phyloP scores from a whole-genome alignment of 495 filamentous ascomycete genomes.

The Penicillium turbatum region DNA sequence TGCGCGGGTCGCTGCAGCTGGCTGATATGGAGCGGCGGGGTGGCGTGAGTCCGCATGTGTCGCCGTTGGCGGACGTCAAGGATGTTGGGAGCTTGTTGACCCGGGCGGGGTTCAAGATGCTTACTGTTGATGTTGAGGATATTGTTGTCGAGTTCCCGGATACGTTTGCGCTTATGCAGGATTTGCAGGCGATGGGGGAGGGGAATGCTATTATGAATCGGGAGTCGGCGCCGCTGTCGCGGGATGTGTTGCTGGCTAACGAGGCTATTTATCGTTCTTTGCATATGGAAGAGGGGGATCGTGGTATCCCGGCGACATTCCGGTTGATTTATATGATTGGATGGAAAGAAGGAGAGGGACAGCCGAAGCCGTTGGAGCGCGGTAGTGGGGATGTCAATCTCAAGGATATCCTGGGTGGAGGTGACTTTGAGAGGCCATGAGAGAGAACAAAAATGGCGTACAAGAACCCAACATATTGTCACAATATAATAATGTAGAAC shows the following conservation, averaged over 20 bases:
- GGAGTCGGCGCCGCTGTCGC: slow-evolving; percentile 65
- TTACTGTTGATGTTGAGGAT: slow-evolving; percentile 97
- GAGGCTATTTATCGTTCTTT: slow-evolving; percentile 86
- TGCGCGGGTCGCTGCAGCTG: slow-evolving; percentile 89
- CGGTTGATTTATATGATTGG: slow-evolving; percentile 95
- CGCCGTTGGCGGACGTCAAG: slow-evolving; percentile 84
- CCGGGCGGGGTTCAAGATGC: slow-evolving; percentile 86
- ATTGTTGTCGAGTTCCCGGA: slow-evolving; percentile 95
- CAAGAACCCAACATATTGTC: slow-evolving; percentile 17
- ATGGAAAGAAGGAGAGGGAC: slow-evolving; percentile 82
- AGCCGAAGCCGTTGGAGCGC: slow-evolving; percentile 71
- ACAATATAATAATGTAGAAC: slow-evolving; percentile 31
- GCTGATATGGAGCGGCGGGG: slow-evolving; percentile 85
- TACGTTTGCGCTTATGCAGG: slow-evolving; percentile 84
- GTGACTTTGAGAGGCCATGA: slow-evolving; percentile 40
- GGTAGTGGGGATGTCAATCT: slow-evolving; percentile 80
- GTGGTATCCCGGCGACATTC: slow-evolving; percentile 83
- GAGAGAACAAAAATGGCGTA: slow-evolving; percentile 2
- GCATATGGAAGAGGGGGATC: slow-evolving; percentile 65
- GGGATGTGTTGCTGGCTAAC: slow-evolving; percentile 82
- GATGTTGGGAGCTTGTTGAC: slow-evolving; percentile 87
- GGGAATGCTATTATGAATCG: slow-evolving; percentile 79
- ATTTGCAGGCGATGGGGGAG: slow-evolving; percentile 94
- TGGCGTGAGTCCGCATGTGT: slow-evolving; percentile 81
- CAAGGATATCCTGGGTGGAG: slow-evolving; percentile 72